Conservation (phyloP, 495 filamentous ascomycete species). For the Hypoxylon fuscum region DNA sequence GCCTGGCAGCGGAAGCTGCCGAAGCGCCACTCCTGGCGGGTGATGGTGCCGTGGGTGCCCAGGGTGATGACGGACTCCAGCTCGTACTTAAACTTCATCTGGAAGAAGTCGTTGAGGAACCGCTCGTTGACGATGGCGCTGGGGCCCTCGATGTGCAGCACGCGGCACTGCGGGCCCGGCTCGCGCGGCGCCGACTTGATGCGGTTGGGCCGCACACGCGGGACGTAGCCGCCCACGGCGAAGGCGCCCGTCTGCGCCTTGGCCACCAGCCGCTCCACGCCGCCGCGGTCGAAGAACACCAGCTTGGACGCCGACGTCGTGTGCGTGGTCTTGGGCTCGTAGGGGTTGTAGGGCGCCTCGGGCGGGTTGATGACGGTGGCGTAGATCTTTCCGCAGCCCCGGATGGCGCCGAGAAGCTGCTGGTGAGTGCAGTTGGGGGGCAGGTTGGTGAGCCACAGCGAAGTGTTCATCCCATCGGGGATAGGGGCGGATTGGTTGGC, state of each 20-base stretch:
- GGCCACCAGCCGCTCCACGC: slow-evolving; percentile 28
- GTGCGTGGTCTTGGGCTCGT: not conserved
- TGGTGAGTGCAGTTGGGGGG: slow-evolving; percentile 36
- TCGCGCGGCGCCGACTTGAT: slow-evolving; percentile 21
- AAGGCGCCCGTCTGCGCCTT: slow-evolving; percentile 19
- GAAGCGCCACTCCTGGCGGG: slow-evolving; percentile 50
- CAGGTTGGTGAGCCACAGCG: slow-evolving; percentile 50
- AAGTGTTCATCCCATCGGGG: slow-evolving; percentile 41
- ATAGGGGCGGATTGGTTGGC: slow-evolving; percentile 47
- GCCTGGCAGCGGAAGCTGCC: slow-evolving; percentile 56
- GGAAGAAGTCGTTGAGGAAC: slow-evolving; percentile 46
- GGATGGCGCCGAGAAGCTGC: slow-evolving; percentile 42
- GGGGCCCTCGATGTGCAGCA: slow-evolving; percentile 51
- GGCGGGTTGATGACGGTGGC: slow-evolving; percentile 49
- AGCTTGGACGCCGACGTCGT: slow-evolving; percentile 47
- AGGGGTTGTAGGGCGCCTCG: slow-evolving; percentile 1
- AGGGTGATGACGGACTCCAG: slow-evolving; percentile 50
- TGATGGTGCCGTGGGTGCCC: slow-evolving; percentile 13
- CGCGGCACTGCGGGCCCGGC: slow-evolving; percentile 24
- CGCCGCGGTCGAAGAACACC: slow-evolving; percentile 48
- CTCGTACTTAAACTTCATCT: slow-evolving; percentile 50
- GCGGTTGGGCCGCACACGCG: slow-evolving; percentile 31
- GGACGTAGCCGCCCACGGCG: slow-evolving; percentile 25
- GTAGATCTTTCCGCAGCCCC: slow-evolving; percentile 47
- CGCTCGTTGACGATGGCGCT: slow-evolving; percentile 39